These are phyloP conservation scores for Rhynchosporium agropyri DNA, from an alignment of 2,329 filamentous ascomycete species.

Conservation along the genomic window DNA sequence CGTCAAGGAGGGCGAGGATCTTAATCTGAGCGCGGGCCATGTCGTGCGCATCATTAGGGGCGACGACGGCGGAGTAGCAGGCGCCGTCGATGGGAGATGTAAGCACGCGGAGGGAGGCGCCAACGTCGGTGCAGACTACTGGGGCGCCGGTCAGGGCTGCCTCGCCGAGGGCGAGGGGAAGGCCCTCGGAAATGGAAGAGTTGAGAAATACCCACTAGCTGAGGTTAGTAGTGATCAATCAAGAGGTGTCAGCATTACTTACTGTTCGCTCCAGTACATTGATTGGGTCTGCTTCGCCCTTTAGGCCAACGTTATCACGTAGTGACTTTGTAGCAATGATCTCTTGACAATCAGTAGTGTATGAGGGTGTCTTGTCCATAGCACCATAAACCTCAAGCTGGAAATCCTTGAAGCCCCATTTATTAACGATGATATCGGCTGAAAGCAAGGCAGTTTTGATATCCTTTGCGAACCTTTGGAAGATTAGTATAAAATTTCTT, in stretches of 20 bases:
- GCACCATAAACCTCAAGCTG: conserved; percentile 64
- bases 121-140: conserved; percentile 59
- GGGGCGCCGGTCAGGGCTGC: conserved; percentile 58
- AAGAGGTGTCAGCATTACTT: not conserved
- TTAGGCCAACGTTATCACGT: conserved; percentile 35
- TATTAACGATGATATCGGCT: conserved; percentile 66
- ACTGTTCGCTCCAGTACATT: conserved; percentile 44
- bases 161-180: conserved; percentile 58
- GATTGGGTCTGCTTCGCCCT: conserved; percentile 48
- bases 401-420: conserved; percentile 67
- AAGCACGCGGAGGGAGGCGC: conserved; percentile 56
- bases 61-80: conserved; percentile 63
- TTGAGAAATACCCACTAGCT: conserved; percentile 42
- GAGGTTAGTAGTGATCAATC: not conserved
- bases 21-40: conserved; percentile 64
- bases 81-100: conserved; percentile 52
- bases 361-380: conserved; percentile 62
- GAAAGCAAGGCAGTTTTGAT: conserved; percentile 66
- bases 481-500: not conserved
- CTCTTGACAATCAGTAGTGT: conserved; percentile 59
- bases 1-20: conserved; percentile 61
- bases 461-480: conserved; percentile 52
- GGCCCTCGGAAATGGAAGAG: conserved; percentile 57
- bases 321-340: conserved; percentile 40
- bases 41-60: conserved; percentile 63